phyloP scores from a whole-genome alignment of 208 protist genomes.

The Tritrichomonas musculus region DNA sequence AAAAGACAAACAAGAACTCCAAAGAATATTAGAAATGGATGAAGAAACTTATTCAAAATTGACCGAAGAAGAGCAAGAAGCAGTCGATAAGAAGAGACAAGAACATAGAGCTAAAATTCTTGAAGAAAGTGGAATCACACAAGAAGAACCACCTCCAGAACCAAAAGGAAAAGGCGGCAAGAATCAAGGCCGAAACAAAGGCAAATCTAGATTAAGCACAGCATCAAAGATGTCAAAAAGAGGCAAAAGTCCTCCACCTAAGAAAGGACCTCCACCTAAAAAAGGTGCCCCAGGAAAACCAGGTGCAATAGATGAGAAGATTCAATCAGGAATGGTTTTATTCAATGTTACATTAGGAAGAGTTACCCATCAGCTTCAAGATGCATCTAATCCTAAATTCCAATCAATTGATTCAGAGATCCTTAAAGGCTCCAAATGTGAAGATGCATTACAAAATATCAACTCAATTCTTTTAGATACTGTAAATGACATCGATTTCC shows the following conservation, averaged over 20 bases:
- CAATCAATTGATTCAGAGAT: neutral
- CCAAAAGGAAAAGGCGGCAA: neutral
- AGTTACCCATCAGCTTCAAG: neutral
- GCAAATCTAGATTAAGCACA: neutral
- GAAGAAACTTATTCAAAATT: neutral
- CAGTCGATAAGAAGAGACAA: neutral
- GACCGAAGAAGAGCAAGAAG: neutral
- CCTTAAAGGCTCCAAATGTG: neutral
- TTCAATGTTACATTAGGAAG: neutral
- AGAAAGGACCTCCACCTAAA: neutral
- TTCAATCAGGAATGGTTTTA: neutral
- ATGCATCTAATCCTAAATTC: neutral
- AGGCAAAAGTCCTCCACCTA: neutral
- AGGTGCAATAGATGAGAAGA: too few species aligned
- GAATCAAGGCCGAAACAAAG: neutral
- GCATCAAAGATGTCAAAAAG: neutral
- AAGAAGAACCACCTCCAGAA: neutral
- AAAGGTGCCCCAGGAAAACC: neutral
- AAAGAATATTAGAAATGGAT: neutral
- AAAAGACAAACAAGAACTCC: neutral
- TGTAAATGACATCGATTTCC: neutral
- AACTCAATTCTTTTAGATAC: neutral
- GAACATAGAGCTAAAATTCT: neutral
- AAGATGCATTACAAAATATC: neutral
- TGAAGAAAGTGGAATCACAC: neutral